Percentiles rank a stretch among this genome's conserved stretches.
These are phyloP conservation scores for Stachybotrys chartarum DNA, from an alignment of 2,329 filamentous ascomycete species.

Conservation along the genomic window DNA sequence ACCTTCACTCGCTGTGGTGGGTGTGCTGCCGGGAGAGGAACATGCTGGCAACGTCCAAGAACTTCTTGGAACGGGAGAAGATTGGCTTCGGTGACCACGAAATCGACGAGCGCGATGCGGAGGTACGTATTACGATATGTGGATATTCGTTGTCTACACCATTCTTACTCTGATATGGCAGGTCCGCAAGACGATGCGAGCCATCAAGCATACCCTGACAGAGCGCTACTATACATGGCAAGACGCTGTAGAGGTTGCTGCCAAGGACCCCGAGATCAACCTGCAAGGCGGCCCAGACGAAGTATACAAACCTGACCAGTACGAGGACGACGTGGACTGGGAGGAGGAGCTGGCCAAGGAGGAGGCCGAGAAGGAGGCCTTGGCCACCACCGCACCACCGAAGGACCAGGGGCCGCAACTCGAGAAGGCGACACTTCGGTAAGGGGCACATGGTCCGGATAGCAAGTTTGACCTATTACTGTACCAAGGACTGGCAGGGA, in stretches of 20 bases:
- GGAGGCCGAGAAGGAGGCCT: slow-evolving; percentile 13
- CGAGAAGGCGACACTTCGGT: slow-evolving; percentile 3
- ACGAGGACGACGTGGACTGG: slow-evolving; percentile 19
- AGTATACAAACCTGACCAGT: slow-evolving; percentile 40
- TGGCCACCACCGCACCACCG: background rate
- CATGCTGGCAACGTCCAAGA: slow-evolving; percentile 68
- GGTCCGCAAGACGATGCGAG: slow-evolving; percentile 70
- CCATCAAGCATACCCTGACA: slow-evolving; percentile 77
- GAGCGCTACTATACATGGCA: slow-evolving; percentile 87
- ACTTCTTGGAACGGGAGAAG: slow-evolving; percentile 60
- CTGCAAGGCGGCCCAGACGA: slow-evolving; percentile 38
- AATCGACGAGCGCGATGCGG: slow-evolving; percentile 51
- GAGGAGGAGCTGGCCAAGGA: slow-evolving; percentile 10
- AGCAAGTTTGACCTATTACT: background rate
- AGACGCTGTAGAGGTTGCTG: slow-evolving; percentile 61
- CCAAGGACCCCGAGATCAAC: slow-evolving; percentile 60
- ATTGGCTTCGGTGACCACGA: slow-evolving; percentile 70
- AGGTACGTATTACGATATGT: slow-evolving; percentile 44
- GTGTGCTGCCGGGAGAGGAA: slow-evolving; percentile 88
- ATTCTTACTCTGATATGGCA: slow-evolving; percentile 27
- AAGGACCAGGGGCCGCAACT: slow-evolving; percentile 9
- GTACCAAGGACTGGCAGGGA: background rate
- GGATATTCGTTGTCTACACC: background rate
- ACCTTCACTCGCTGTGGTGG: slow-evolving; percentile 92
- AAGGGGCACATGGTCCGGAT: background rate